Conservation (phyloP, 176 grass and related monocot species). For the Triticum timopheevii region DNA sequence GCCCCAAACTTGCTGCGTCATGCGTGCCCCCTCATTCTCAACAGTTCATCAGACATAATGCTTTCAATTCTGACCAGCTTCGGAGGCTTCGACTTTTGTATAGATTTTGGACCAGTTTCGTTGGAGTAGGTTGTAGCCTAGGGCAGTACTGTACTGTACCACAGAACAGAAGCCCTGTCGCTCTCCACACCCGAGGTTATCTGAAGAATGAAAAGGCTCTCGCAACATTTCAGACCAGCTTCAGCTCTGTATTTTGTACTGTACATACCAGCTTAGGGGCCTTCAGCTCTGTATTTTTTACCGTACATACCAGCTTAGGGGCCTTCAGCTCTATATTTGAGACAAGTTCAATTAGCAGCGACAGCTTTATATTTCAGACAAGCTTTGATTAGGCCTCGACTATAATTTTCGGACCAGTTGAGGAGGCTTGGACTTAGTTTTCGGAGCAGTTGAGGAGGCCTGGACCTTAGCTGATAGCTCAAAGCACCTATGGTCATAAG, state of each 20-base stretch:
- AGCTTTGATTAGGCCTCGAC: not conserved
- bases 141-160: too few relatives aligned
- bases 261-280: too few relatives aligned
- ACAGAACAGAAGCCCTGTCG: not conserved
- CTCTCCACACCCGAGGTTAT: not conserved
- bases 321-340: too few relatives aligned
- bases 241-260: too few relatives aligned
- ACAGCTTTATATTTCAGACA: not conserved
- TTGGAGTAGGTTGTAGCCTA: not conserved
- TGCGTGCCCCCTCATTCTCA: too few relatives aligned
- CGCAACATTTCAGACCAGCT: not conserved
- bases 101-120: not conserved
- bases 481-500: conserved; percentile 4
- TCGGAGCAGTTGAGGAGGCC: not conserved
- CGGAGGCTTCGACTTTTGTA: not conserved
- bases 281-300: too few relatives aligned
- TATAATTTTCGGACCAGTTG: not conserved
- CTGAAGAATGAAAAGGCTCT: not conserved
- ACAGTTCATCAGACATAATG: not conserved
- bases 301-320: too few relatives aligned
- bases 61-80: not conserved
- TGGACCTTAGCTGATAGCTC: not conserved
- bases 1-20: not conserved
- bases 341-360: too few relatives aligned
- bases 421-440: not conserved